phyloP scores from a whole-genome alignment of 371 early-diverging fungal genomes.

The Mortierella sp. region DNA sequence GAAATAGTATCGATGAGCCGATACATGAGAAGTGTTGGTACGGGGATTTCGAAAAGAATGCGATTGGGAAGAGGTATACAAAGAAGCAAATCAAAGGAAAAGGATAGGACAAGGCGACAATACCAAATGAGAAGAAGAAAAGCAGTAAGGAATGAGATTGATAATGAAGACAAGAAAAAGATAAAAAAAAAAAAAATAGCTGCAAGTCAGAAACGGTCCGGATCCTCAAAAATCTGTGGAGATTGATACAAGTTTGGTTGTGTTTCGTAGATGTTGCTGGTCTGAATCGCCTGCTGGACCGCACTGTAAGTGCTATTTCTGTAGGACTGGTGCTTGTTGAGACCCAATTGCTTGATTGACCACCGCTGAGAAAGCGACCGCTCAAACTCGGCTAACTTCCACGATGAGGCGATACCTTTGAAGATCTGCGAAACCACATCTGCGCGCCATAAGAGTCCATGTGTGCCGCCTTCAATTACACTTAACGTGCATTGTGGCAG shows the following conservation, averaged over 20 bases:
- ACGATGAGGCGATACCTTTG: conserved; percentile 54
- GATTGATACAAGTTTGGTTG: conserved; percentile 37
- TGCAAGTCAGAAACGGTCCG: conserved; percentile 42
- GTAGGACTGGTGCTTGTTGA: conserved; percentile 52
- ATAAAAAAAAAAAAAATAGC: conserved; percentile 3
- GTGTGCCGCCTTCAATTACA: conserved; percentile 56
- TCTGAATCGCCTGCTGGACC: conserved; percentile 52
- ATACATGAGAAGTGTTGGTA: too few relatives aligned
- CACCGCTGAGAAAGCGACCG: conserved; percentile 52
- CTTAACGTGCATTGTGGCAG: conserved; percentile 56
- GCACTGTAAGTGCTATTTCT: conserved; percentile 47
- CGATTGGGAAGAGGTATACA: too few relatives aligned
- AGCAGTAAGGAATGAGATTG: background rate
- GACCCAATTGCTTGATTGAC: conserved; percentile 54
- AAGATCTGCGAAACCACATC: conserved; percentile 57
- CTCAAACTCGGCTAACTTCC: conserved; percentile 56
- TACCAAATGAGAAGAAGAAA: background rate
- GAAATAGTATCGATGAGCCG: too few relatives aligned
- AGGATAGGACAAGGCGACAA: background rate
- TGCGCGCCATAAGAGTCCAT: conserved; percentile 55
- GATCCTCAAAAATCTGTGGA: conserved; percentile 46
- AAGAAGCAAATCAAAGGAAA: too few relatives aligned
- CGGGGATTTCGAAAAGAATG: background rate
- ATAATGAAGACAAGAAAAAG: background rate
- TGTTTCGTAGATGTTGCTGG: conserved; percentile 53